Base-by-base conservation (phyloP, 768 basidiomycete species). In the Podaxis pistillaris region DNA sequence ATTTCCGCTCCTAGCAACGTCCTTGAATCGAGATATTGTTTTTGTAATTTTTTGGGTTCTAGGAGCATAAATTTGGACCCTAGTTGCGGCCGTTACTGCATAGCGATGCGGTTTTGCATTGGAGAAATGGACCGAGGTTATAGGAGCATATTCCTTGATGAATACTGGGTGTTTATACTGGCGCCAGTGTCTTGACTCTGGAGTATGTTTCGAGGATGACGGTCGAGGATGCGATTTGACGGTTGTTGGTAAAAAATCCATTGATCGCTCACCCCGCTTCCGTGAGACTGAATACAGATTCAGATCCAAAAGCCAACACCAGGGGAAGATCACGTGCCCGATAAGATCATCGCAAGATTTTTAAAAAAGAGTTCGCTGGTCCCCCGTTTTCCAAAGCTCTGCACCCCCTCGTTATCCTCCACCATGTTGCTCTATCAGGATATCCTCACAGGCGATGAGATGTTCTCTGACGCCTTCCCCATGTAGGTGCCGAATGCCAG, bases 21-120 rank as follows among this genome's bases (percentile, higher is more conserved):
- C 97, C 74, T 97, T 98, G 79, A 99, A 99, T 41, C 97, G 82
- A 30, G 96, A 91, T 61, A 99, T 94, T 1, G 93, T 96, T 81
- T 98, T 98, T 15, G 89, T 92, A 59, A 98, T 87, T 75, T 95
- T 96, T 76, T 98, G 96, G 2, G 96, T 98, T 58, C 94, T 88
- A 13, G 96, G 94, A 2, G 94, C 93, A 75, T 98, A 98, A 71
- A 98, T 90, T 75, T 98, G 93, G 1, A 99, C 87, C 66, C 96
- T 82, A 1, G 95, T 91, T 0, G 94, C 94, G 1, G 95, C 92
- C 28, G 96, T 97, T 60, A 98, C 95, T 26, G 95, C 96, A 80
- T 96, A 98, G 70, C 91, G 82, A 73, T 99, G 94, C 4, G 96
- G 96, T 73, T 86, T 88, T 28, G 90, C 78, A 1, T 86, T 86